phyloP scores from a whole-genome alignment of 2,329 filamentous ascomycete genomes.

The Alternaria ventricosa region DNA sequence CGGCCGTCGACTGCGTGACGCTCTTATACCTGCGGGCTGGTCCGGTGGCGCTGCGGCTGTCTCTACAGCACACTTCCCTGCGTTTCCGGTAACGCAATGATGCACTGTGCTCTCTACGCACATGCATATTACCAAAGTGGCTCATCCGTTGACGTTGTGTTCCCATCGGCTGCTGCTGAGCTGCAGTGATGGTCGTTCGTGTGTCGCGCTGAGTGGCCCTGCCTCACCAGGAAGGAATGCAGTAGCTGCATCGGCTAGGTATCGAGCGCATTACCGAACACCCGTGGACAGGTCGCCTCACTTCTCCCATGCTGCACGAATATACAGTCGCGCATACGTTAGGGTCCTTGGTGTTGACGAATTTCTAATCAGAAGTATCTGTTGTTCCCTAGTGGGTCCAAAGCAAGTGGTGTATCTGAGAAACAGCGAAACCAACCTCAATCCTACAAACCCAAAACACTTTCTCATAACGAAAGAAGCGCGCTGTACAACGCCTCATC shows the following conservation, averaged over 20 bases:
- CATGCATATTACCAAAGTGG: constrained; percentile 10
- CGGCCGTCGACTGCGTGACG: background rate
- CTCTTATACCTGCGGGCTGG: constrained; percentile 8
- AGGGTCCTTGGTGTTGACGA: background rate
- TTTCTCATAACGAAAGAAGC: constrained; percentile 4
- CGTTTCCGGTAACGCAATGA: background rate
- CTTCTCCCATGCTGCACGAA: constrained; percentile 7
- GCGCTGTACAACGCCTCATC: constrained; percentile 27
- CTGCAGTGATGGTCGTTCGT: constrained; percentile 25
- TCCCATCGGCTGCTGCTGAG: constrained; percentile 11
- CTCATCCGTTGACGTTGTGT: constrained; percentile 5
- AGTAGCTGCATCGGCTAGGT: constrained; percentile 8
- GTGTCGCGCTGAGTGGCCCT: constrained; percentile 26
- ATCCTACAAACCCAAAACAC: background rate
- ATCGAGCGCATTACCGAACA: constrained; percentile 11
- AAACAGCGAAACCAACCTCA: constrained; percentile 1
- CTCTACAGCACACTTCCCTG: background rate
- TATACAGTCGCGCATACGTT: background rate
- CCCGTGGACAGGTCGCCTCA: constrained; percentile 24
- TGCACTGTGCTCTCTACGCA: constrained; percentile 3
- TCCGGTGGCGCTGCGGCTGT: constrained; percentile 5
- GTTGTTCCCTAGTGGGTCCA: background rate
- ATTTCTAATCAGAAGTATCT: background rate
- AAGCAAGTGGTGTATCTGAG: constrained; percentile 23
- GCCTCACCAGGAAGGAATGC: constrained; percentile 7